phyloP scores from a whole-genome alignment of 306 rosid species.

The Quercus aquifolioides region DNA sequence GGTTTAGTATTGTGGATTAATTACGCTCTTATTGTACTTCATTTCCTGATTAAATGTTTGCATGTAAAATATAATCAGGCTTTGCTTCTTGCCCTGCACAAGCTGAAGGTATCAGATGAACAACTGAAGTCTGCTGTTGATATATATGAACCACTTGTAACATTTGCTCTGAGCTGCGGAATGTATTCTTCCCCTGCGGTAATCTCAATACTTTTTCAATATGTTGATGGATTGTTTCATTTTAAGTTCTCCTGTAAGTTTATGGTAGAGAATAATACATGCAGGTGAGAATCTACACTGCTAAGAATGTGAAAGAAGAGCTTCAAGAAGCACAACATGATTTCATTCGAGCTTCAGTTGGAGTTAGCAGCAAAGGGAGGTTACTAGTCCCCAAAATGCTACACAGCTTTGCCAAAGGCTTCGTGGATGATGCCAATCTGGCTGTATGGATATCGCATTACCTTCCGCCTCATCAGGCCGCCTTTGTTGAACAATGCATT shows the following conservation, averaged over 20 bases:
- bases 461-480: slow-evolving; percentile 65
- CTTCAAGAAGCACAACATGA: slow-evolving; percentile 65
- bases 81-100: slow-evolving; percentile 76
- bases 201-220: slow-evolving; percentile 2
- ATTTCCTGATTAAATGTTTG: slow-evolving; percentile 19
- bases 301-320: slow-evolving; percentile 51
- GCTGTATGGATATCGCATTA: slow-evolving; percentile 73
- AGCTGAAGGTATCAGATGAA: slow-evolving; percentile 64
- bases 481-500: slow-evolving; percentile 63
- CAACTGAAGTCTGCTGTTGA: slow-evolving; percentile 50
- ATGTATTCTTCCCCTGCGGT: slow-evolving; percentile 79
- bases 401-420: slow-evolving; percentile 62
- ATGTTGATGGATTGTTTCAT: not conserved
- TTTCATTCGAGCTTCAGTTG: slow-evolving; percentile 66
- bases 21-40: slow-evolving; percentile 3
- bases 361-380: slow-evolving; percentile 66
- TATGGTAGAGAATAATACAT: slow-evolving; percentile 4
- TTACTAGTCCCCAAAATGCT: slow-evolving; percentile 68
- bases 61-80: slow-evolving; percentile 39
- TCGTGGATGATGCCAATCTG: slow-evolving; percentile 55
- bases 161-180: slow-evolving; percentile 70
- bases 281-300: slow-evolving; percentile 64
- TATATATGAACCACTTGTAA: slow-evolving; percentile 46
- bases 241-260: not conserved
- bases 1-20: not conserved